A percentile compares a stretch with the other conserved stretches of the same genome.
Conservation (phyloP, 2,329 filamentous ascomycete species). For the Paraphaeosphaeria sporulosa region DNA sequence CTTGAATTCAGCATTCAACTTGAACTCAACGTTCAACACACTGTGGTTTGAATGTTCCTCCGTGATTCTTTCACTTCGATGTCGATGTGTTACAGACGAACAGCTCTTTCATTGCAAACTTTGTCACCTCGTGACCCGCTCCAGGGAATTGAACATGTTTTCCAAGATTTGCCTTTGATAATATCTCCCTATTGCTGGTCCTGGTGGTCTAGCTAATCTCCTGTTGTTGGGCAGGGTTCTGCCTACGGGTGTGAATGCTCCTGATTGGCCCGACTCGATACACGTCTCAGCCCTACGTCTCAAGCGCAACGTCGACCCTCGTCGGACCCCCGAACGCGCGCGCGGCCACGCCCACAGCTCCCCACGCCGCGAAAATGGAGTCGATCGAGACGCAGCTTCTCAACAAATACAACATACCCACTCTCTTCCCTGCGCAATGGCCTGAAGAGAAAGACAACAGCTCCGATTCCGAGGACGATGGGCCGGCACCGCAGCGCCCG, state of each 20-base stretch:
- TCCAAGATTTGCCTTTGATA: too few relatives aligned
- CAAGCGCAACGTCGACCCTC: conserved; percentile 12
- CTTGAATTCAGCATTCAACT: too few relatives aligned
- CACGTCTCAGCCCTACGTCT: conserved; percentile 26
- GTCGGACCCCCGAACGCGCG: conserved; percentile 8
- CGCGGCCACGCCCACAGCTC: conserved; percentile 9
- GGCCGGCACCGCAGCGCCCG: conserved; percentile 16
- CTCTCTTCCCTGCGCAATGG: conserved; percentile 83
- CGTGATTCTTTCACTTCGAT: too few relatives aligned
- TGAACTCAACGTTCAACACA: too few relatives aligned
- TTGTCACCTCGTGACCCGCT: too few relatives aligned
- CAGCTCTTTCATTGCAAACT: too few relatives aligned
- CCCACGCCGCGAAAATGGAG: conserved; percentile 34
- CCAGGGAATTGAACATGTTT: too few relatives aligned
- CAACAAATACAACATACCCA: conserved; percentile 88
- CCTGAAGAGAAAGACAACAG: conserved; percentile 79
- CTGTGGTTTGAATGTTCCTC: too few relatives aligned
- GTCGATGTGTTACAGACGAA: too few relatives aligned
- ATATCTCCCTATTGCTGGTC: too few relatives aligned
- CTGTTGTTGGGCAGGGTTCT: neutral
- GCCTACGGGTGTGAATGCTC: conserved; percentile 18
- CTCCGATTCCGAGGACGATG: conserved; percentile 64
- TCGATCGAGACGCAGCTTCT: conserved; percentile 73
- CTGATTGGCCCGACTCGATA: conserved; percentile 36
- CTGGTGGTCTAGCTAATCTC: neutral